phyloP scores from a whole-genome alignment of 1,284 basidiomycete species.

The Marasmius oreades region DNA sequence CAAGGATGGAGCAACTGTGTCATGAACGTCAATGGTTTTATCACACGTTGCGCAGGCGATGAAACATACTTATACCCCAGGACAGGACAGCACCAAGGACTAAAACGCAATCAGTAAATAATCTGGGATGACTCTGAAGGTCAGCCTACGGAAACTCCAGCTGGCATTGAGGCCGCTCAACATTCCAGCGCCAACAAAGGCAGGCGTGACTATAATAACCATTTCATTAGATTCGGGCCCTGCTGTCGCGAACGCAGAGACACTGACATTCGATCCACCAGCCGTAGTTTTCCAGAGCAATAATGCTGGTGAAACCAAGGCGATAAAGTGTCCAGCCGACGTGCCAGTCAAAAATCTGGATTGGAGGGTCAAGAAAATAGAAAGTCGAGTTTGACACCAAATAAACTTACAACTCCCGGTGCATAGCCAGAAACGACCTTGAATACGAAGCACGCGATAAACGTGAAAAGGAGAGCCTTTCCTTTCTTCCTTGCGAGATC shows the following conservation, averaged over 20 bases:
- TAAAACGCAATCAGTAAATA: conserved; percentile 14
- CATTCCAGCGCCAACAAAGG: conserved; percentile 68
- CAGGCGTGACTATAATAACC: conserved; percentile 48
- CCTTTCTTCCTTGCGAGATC: conserved; percentile 56
- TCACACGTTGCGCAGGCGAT: not conserved
- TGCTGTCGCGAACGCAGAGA: not conserved
- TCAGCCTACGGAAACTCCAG: conserved; percentile 54
- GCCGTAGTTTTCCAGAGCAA: conserved; percentile 58
- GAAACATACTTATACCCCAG: conserved; percentile 54
- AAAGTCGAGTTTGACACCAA: not conserved
- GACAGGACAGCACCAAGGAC: conserved; percentile 55
- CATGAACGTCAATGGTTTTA: not conserved
- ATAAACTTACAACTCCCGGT: conserved; percentile 45
- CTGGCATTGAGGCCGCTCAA: conserved; percentile 64
- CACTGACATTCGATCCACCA: conserved; percentile 48
- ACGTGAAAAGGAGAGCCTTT: conserved; percentile 46
- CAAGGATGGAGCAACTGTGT: conserved; percentile 49
- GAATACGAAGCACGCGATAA: conserved; percentile 46
- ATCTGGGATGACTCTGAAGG: not conserved
- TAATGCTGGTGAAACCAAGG: conserved; percentile 58
- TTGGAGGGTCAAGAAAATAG: not conserved
- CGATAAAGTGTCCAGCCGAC: conserved; percentile 63
- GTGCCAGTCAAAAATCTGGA: conserved; percentile 62
- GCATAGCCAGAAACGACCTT: conserved; percentile 60
- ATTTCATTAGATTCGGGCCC: conserved; percentile 13